Base-by-base conservation (phyloP, 2,329 filamentous ascomycete species). In the Xylariales sp. region DNA sequence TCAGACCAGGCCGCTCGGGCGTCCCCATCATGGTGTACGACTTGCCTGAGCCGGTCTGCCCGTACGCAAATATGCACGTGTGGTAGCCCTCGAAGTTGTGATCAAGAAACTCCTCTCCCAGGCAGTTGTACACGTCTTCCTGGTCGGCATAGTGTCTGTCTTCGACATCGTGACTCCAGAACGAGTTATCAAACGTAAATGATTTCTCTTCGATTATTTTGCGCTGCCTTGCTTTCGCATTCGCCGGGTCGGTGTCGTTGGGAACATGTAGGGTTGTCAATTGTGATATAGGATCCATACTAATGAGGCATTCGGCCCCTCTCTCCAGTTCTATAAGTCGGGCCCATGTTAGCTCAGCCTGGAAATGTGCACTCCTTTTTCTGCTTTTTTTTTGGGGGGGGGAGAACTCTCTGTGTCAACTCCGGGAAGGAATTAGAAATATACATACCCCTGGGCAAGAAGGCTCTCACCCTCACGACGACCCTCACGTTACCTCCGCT, bases 41-140 rank as follows among this genome's bases (percentile, higher is more conserved):
- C 70, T 98, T 98, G 36, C 93, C 93, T 1, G 90, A 95, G 17
- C 93, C 93, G 0, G 93, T 98, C 69, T 98, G 93, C 10, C 93
- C 93, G 56, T 98, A 97, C 43, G 93, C 93, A 58, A 98, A 97
- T 51, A 98, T 98, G 62, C 93, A 98, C 0, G 93, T 98, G 65
- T 98, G 91, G 67, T 98, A 98, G 47, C 93, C 93, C 59, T 96
- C 90, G 54, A 98, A 98, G 67, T 98, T 98, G 74, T 98, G 93
- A 62, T 98, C 93, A 45, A 98, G 76, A 51, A 98, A 97, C 57
- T 97, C 93, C 61, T 96, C 89, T 39, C 93, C 93, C 17, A 98
- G 76, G 42, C 85, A 85, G 55, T 93, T 88, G 71, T 98, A 97
- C 40, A 98, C 85, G 54, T 96, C 87, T 53, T 89, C 87, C 60